Percentiles rank a stretch among this genome's conserved stretches.
Evolutionary conservation across 345 rosid species (phyloP).

Genomic region (Lepidium didymum): DNA sequence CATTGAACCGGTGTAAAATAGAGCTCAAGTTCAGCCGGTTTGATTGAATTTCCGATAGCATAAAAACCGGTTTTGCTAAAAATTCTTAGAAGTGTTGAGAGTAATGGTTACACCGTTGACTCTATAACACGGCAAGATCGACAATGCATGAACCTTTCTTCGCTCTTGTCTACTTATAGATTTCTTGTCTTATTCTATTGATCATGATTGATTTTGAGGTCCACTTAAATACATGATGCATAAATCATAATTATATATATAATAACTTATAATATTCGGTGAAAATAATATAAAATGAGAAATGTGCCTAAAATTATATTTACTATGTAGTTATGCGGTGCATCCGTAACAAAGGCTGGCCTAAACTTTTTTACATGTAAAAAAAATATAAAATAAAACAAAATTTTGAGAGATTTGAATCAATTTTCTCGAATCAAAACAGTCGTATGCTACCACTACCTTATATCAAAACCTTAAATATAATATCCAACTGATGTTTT

Average conservation of each 20-base stretch:
- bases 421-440: too few relatives aligned
- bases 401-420: too few relatives aligned
- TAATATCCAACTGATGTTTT: too few relatives aligned
- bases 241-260: neutral
- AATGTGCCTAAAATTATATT: neutral
- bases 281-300: neutral
- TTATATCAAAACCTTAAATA: too few relatives aligned
- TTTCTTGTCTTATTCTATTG: neutral
- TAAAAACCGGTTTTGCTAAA: slow-evolving; percentile 2
- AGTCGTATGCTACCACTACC: too few relatives aligned
- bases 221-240: neutral
- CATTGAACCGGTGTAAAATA: neutral
- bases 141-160: neutral
- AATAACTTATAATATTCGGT: neutral
- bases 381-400: too few relatives aligned
- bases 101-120: slow-evolving; percentile 14
- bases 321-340: neutral
- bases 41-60: neutral
- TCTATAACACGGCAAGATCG: slow-evolving; percentile 12
- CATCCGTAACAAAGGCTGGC: too few relatives aligned
- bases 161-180: slow-evolving; percentile 7
- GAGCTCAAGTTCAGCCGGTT: neutral
- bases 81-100: slow-evolving; percentile 10
- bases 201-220: slow-evolving; percentile 12
- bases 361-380: too few relatives aligned